phyloP scores from a whole-genome alignment of 345 rosid genomes.

The Aquilaria malaccensis region DNA sequence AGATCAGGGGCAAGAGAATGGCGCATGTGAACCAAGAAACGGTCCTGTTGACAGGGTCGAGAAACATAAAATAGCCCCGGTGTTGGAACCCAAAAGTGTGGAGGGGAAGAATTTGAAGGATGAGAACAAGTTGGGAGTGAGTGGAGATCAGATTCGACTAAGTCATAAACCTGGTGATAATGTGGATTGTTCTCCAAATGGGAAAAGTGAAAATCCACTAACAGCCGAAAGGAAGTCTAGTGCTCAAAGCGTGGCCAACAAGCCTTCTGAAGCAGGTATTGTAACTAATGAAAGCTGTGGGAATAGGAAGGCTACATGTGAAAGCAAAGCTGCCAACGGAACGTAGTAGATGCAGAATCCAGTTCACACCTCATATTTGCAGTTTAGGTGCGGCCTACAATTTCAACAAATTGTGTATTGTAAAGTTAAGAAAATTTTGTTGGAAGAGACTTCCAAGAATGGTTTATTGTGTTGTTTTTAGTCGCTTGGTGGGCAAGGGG shows the following conservation, averaged over 20 bases:
- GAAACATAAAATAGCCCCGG: conserved; percentile 21
- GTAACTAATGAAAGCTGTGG: conserved; percentile 11
- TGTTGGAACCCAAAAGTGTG: conserved; percentile 18
- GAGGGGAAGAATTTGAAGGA: conserved; percentile 10
- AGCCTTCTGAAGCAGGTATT: too few species aligned
- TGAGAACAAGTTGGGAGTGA: conserved; percentile 12
- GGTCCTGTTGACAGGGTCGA: conserved; percentile 9
- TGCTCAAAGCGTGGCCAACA: too few species aligned
- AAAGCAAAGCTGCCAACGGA: conserved; percentile 16
- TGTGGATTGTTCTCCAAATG: conserved; percentile 10
- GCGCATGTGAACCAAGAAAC: conserved; percentile 9
- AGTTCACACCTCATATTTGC: conserved; percentile 9
- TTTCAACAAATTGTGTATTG: conserved; percentile 16
- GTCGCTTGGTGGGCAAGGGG: too few species aligned
- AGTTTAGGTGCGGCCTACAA: neutral
- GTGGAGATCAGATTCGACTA: conserved; percentile 15
- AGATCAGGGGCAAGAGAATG: conserved; percentile 5
- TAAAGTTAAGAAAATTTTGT: conserved; percentile 1
- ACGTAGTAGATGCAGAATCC: conserved; percentile 1
- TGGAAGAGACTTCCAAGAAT: too few species aligned
- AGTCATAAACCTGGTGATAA: conserved; percentile 20
- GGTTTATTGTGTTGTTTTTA: too few species aligned
- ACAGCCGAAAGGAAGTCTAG: conserved; percentile 8
- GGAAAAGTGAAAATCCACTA: conserved; percentile 15
- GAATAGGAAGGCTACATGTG: conserved; percentile 17